Evolutionary conservation across 495 filamentous ascomycete genomes (phyloP).

Genomic region (Hypoxylon rickii): DNA sequence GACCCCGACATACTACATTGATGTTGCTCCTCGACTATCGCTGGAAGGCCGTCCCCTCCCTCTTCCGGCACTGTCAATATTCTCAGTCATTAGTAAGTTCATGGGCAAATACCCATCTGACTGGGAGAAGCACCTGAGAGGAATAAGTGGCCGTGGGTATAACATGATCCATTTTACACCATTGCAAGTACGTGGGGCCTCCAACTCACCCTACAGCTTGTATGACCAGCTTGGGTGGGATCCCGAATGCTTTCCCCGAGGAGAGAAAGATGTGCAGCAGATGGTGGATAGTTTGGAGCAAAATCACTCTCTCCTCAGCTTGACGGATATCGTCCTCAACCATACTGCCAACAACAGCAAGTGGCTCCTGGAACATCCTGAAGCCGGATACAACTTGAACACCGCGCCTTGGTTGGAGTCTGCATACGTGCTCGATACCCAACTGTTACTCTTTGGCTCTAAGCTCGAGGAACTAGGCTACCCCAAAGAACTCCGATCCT

Average conservation of each 20-base stretch:
- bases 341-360: slow-evolving; percentile 95
- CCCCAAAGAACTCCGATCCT: slow-evolving; percentile 70
- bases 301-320: slow-evolving; percentile 78
- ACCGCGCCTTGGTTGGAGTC: slow-evolving; percentile 93
- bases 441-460: slow-evolving; percentile 75
- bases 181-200: slow-evolving; percentile 81
- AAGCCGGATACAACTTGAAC: slow-evolving; percentile 91
- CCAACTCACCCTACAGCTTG: slow-evolving; percentile 96
- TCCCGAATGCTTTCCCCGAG: slow-evolving; percentile 77
- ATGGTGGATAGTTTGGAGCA: slow-evolving; percentile 83
- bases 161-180: slow-evolving; percentile 99
- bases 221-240: slow-evolving; percentile 92
- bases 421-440: slow-evolving; percentile 84
- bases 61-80: slow-evolving; percentile 83
- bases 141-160: slow-evolving; percentile 87
- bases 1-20: slow-evolving; percentile 84
- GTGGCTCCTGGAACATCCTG: slow-evolving; percentile 93
- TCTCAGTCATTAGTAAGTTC: slow-evolving; percentile 96
- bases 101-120: slow-evolving; percentile 88
- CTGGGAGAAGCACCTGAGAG: slow-evolving; percentile 86
- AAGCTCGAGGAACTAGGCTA: slow-evolving; percentile 69
- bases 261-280: slow-evolving; percentile 78
- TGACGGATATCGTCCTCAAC: slow-evolving; percentile 98
- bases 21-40: slow-evolving; percentile 83
- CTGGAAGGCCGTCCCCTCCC: slow-evolving; percentile 72